Conservation (phyloP, 2,329 filamentous ascomycete genomes). For the Diplodia scrobiculata region DNA sequence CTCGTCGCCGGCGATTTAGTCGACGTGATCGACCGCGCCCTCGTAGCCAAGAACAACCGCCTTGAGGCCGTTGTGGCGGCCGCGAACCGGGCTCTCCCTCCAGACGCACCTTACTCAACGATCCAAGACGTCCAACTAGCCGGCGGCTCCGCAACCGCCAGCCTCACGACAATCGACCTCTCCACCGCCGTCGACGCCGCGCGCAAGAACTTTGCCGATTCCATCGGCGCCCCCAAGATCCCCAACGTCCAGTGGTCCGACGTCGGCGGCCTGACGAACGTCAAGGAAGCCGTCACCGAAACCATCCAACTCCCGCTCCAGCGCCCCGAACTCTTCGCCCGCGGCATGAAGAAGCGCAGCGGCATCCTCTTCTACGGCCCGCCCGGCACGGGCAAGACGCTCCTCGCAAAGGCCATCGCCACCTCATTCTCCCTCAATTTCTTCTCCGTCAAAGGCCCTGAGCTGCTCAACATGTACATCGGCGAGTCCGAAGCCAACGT, state of each 20-base stretch:
- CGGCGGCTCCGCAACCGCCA: constrained; percentile 76
- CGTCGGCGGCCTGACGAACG: constrained; percentile 86
- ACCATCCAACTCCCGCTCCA: constrained; percentile 93
- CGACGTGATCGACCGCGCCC: constrained; percentile 88
- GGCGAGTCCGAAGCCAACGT: constrained; percentile 93
- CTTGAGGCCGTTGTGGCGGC: constrained; percentile 69
- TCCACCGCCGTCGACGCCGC: constrained; percentile 92
- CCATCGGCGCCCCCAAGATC: constrained; percentile 96
- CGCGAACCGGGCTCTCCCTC: constrained; percentile 39
- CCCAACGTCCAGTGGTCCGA: constrained; percentile 96
- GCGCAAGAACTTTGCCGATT: constrained; percentile 95
- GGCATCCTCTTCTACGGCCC: constrained; percentile 91
- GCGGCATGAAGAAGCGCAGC: constrained; percentile 96
- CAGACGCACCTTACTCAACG: constrained; percentile 53
- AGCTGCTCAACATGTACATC: constrained; percentile 94
- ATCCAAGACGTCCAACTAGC: constrained; percentile 84
- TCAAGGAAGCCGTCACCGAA: constrained; percentile 96
- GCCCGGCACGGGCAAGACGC: constrained; percentile 86
- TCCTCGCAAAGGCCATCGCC: constrained; percentile 90
- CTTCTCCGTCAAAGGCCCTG: constrained; percentile 89
- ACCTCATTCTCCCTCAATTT: constrained; percentile 94
- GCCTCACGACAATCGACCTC: constrained; percentile 80
- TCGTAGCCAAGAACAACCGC: constrained; percentile 73
- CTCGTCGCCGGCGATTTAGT: constrained; percentile 91
- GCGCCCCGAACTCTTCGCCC: constrained; percentile 88